phyloP scores from a whole-genome alignment of 768 basidiomycete genomes.

The Russula lepida region DNA sequence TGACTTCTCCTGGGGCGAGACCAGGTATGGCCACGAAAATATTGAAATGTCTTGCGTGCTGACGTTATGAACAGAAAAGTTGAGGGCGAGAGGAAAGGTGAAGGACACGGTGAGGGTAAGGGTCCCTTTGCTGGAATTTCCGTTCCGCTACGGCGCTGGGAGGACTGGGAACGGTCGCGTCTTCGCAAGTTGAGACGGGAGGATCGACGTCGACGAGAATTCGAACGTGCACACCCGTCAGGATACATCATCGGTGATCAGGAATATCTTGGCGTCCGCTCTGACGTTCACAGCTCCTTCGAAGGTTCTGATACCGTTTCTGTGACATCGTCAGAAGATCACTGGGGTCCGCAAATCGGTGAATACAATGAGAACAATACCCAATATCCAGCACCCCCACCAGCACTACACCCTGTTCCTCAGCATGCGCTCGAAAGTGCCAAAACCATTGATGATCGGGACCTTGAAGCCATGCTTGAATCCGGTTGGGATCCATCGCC shows the following conservation, averaged over 20 bases:
- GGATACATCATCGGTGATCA: conserved; percentile 58
- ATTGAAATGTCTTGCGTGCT: conserved; percentile 7
- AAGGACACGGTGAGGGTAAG: conserved; percentile 66
- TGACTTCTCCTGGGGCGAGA: conserved; percentile 99
- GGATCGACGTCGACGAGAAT: conserved; percentile 68
- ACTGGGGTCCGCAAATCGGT: conserved; percentile 93
- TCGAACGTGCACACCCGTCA: conserved; percentile 68
- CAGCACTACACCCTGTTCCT: conserved; percentile 46
- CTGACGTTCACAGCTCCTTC: conserved; percentile 47
- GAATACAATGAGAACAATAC: conserved; percentile 83
- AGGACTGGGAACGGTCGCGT: conserved; percentile 97
- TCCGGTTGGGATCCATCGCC: conserved; percentile 73
- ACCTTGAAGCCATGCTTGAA: conserved; percentile 90
- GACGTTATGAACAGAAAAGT: conserved; percentile 60
- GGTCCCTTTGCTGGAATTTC: conserved; percentile 43
- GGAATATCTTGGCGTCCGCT: conserved; percentile 50
- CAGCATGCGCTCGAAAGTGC: conserved; percentile 32
- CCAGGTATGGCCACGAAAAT: conserved; percentile 50
- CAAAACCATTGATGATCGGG: conserved; percentile 53
- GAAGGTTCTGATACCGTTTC: conserved; percentile 79
- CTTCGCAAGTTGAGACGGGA: conserved; percentile 86
- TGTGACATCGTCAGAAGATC: conserved; percentile 81
- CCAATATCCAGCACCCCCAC: conserved; percentile 78
- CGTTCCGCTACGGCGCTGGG: conserved; percentile 96
- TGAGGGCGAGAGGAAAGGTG: conserved; percentile 77